Evolutionary conservation across 75 land plant genomes (phyloP).

Genomic region (Pseudotsuga menziesii): DNA sequence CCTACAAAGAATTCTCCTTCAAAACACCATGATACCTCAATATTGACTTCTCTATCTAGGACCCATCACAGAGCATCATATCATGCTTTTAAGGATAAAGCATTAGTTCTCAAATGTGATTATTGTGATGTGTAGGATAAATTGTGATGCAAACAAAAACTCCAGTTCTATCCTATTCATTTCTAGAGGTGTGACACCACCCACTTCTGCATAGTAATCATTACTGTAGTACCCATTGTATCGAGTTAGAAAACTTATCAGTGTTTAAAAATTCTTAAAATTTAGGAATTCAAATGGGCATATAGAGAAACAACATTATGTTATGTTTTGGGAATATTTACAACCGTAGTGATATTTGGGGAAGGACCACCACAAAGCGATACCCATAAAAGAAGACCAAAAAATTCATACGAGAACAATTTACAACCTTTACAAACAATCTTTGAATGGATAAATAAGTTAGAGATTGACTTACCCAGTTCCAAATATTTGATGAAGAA

Average conservation of each 20-base stretch:
- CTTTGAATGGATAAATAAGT: too few species aligned
- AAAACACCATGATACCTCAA: too few species aligned
- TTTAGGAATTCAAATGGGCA: not conserved
- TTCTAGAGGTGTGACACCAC: conserved; percentile 23
- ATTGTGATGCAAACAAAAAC: conserved; percentile 19
- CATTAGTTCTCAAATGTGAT: conserved; percentile 25
- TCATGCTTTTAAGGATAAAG: conserved; percentile 20
- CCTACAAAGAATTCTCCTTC: not conserved
- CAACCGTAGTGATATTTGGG: too few species aligned
- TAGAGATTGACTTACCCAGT: too few species aligned
- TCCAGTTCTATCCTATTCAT: conserved; percentile 32
- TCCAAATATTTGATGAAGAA: too few species aligned
- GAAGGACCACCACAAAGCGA: too few species aligned
- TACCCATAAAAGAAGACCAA: too few species aligned
- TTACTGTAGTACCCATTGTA: conserved; percentile 29
- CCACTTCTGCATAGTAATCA: conserved; percentile 34
- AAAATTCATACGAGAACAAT: too few species aligned
- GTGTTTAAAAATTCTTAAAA: not conserved
- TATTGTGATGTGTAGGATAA: conserved; percentile 26
- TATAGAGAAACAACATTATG: too few species aligned
- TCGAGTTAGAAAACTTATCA: not conserved
- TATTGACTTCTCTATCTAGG: conserved; percentile 4
- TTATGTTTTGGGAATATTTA: too few species aligned
- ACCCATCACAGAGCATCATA: conserved; percentile 4
- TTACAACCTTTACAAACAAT: too few species aligned